Evolutionary conservation across 208 protist genomes (phyloP).

Genomic region (Crithidia acanthocephali): DNA sequence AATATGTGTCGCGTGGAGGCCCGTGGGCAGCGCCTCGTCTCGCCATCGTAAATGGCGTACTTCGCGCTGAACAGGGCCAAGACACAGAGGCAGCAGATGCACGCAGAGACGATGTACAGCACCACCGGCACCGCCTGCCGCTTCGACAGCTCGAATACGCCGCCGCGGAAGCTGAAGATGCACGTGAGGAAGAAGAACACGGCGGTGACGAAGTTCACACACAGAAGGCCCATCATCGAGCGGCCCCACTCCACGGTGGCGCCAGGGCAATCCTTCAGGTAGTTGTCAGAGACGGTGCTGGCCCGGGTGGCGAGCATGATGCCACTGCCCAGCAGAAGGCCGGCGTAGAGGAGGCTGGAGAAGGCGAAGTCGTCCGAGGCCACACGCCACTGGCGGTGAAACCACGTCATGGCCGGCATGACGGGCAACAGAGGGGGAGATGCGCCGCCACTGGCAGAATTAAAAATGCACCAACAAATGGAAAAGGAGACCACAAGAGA

Average conservation of each 20-base stretch:
- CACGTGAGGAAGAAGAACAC: constrained; percentile 46
- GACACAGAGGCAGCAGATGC: constrained; percentile 34
- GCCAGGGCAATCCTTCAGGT: constrained; percentile 16
- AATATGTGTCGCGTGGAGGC: constrained; percentile 38
- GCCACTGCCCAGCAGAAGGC: constrained; percentile 30
- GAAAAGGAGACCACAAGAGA: too few relatives aligned
- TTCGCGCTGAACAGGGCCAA: constrained; percentile 39
- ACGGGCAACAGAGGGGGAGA: background rate
- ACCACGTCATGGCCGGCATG: constrained; percentile 85
- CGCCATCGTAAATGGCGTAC: constrained; percentile 45
- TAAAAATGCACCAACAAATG: too few relatives aligned
- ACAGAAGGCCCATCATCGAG: constrained; percentile 41
- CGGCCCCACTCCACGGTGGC: constrained; percentile 12
- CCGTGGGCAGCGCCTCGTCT: constrained; percentile 26
- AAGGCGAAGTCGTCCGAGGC: constrained; percentile 80
- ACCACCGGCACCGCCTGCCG: constrained; percentile 52
- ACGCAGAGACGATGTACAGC: constrained; percentile 54
- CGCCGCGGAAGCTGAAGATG: constrained; percentile 56
- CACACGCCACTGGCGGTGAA: constrained; percentile 72
- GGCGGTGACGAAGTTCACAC: constrained; percentile 38
- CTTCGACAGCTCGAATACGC: constrained; percentile 74
- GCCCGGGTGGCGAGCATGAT: constrained; percentile 24
- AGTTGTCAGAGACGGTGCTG: constrained; percentile 19
- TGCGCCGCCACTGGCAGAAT: too few relatives aligned
- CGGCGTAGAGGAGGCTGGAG: constrained; percentile 56